A percentile compares a stretch with the other conserved stretches of the same genome.
Conservation (phyloP, 1,284 basidiomycete genomes). For the Laetiporus sulphureus region DNA sequence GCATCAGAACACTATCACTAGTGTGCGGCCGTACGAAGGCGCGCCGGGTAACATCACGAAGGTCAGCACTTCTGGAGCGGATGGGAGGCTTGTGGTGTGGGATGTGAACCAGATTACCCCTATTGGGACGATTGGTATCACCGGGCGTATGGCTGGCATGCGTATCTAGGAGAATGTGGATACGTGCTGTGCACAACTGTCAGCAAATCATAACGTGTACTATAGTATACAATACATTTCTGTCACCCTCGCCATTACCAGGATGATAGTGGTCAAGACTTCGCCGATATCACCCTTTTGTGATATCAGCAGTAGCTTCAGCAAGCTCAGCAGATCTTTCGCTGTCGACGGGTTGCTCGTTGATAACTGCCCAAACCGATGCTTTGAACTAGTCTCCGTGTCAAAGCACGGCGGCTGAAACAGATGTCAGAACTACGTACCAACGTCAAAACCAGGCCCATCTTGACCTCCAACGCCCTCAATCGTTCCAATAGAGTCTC, state of each 20-base stretch:
- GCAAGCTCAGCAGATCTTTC: conserved; percentile 24
- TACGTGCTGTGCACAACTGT: conserved; percentile 11
- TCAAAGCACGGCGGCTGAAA: not conserved
- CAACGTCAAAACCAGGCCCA: conserved; percentile 88
- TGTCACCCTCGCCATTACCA: too few relatives aligned
- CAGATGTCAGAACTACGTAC: conserved; percentile 37
- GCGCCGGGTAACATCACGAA: conserved; percentile 55
- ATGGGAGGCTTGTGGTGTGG: conserved; percentile 94
- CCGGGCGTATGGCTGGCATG: conserved; percentile 39
- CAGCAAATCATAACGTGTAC: not conserved
- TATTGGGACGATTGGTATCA: conserved; percentile 17
- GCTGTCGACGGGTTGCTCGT: conserved; percentile 67
- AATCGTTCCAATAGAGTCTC: conserved; percentile 71
- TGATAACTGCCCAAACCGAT: conserved; percentile 91
- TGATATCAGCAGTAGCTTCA: conserved; percentile 31
- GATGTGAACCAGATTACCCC: conserved; percentile 52
- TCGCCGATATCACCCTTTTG: conserved; percentile 15
- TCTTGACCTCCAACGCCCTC: conserved; percentile 85
- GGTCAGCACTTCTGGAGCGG: conserved; percentile 92
- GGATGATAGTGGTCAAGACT: too few relatives aligned
- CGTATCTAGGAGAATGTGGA: conserved; percentile 32
- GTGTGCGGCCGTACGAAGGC: conserved; percentile 71
- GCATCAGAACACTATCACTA: conserved; percentile 99
- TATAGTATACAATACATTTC: conserved; percentile 5
- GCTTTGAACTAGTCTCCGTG: conserved; percentile 79